These are phyloP conservation scores for Phytophthora pini DNA, from an alignment of 352 stramenopile genomes.

Conservation along the genomic window DNA sequence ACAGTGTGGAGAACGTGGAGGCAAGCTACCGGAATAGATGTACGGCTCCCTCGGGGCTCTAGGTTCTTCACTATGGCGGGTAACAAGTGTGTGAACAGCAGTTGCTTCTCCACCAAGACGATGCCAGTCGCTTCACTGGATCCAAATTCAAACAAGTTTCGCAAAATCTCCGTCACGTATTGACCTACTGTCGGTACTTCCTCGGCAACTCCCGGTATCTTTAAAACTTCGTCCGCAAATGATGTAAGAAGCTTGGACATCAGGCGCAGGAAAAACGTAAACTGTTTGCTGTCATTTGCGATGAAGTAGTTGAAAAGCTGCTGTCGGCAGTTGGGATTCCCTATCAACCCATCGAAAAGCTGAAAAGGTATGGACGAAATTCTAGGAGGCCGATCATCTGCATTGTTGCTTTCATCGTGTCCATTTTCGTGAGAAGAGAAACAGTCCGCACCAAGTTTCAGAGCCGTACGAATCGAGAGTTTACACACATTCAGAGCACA, in stretches of 20 bases:
- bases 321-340: constrained; percentile 51
- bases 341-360: constrained; percentile 54
- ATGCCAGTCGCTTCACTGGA: constrained; percentile 45
- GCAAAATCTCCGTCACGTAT: constrained; percentile 52
- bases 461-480: constrained; percentile 58
- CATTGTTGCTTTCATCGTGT: constrained; percentile 36
- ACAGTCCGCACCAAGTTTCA: constrained; percentile 75
- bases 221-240: constrained; percentile 54
- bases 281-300: constrained; percentile 65
- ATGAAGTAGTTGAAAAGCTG: constrained; percentile 70
- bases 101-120: constrained; percentile 48
- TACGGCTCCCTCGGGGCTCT: background rate
- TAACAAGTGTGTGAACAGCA: constrained; percentile 62
- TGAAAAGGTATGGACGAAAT: constrained; percentile 62
- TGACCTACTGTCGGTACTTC: constrained; percentile 35
- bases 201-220: constrained; percentile 12
- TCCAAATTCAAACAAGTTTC: constrained; percentile 54
- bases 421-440: constrained; percentile 44
- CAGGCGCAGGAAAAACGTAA: constrained; percentile 70
- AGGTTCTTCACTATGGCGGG: constrained; percentile 50
- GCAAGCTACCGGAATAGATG: constrained; percentile 48
- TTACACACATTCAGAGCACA: constrained; percentile 68
- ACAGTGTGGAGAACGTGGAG: constrained; percentile 58
- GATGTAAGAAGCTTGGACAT: constrained; percentile 68
- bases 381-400: constrained; percentile 13